These are phyloP conservation scores for Colletotrichum nymphaeae DNA, from an alignment of 2,329 filamentous ascomycete genomes.

Conservation along the genomic window DNA sequence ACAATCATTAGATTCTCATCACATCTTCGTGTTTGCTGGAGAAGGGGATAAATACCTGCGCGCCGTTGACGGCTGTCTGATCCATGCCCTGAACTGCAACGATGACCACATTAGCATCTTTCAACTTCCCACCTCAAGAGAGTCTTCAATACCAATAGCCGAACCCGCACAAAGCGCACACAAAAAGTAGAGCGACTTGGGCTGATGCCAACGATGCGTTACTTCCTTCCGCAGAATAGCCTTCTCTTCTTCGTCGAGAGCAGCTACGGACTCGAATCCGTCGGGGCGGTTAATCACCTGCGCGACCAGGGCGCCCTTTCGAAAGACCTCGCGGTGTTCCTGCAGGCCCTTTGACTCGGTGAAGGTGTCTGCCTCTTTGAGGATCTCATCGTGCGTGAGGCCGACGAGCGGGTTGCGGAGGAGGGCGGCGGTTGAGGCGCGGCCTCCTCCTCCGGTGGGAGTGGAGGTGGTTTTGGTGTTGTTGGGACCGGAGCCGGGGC, in stretches of 20 bases:
- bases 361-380: constrained; percentile 50
- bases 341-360: constrained; percentile 47
- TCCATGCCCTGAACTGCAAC: constrained; percentile 69
- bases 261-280: constrained; percentile 43
- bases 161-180: constrained; percentile 48
- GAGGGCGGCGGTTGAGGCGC: constrained; percentile 41
- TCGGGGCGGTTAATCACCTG: constrained; percentile 51
- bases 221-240: constrained; percentile 42
- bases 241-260: constrained; percentile 44
- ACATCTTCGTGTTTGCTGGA: neutral
- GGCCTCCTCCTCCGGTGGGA: constrained; percentile 10
- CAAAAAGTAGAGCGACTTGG: constrained; percentile 48
- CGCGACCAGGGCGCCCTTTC: constrained; percentile 63
- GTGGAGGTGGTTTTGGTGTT: neutral
- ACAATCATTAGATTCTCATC: constrained; percentile 39
- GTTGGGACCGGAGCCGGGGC: too few species aligned
- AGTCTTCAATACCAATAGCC: constrained; percentile 57
- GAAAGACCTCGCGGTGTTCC: constrained; percentile 57
- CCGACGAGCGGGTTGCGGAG: constrained; percentile 46
- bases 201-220: constrained; percentile 46
- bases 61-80: constrained; percentile 73
- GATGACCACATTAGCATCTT: neutral
- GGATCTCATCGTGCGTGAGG: constrained; percentile 42
- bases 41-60: constrained; percentile 67
- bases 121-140: neutral